Base-by-base conservation (phyloP, 495 filamentous ascomycete species). In the Halenospora varia region DNA sequence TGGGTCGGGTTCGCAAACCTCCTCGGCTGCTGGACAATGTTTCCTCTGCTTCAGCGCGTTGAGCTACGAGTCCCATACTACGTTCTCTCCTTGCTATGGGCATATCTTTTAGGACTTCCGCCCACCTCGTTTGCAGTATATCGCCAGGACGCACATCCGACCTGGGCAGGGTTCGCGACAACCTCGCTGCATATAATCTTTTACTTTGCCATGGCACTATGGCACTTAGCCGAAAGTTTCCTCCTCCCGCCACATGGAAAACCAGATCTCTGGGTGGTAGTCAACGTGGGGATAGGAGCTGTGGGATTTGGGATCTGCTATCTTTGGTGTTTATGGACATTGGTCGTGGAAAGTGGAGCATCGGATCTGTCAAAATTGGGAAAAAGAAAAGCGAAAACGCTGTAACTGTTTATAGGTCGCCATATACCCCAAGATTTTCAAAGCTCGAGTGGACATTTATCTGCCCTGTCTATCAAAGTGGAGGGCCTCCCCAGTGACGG, bases 1-100 rank as follows among this genome's bases (percentile, higher is more conserved):
- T 98, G 94, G 94, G 83, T 97, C 8, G 90, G 90, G 8, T 96
- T 90, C 72, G 91, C 90, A 40, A 98, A 97, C 65, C 78, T 93
- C 2, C 82, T 97, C 29, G 94, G 89, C 13, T 85, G 84, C 40
- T 98, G 93, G 91, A 97, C 92, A 11, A 83, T 97, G 77, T 98
- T 89, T 66, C 94, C 94, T 3, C 77, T 98, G 4, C 80, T 98
- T 17, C 83, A 87, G 61, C 82, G 92, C 19, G 94, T 96, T 47
- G 89, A 88, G 24, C 78, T 98, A 15, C 78, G 79, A 2, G 76
- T 96, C 41, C 94, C 95, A 1, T 98, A 97, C 62, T 77, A 80
- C 45, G 87, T 96, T 20, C 75, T 97, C 25, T 87, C 87, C 2
- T 74, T 90, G 0, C 78, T 97, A 4, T 97, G 93, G 91, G 87